phyloP scores from a whole-genome alignment of 1,139 yeast genomes.

The Debaryomyces sp. region DNA sequence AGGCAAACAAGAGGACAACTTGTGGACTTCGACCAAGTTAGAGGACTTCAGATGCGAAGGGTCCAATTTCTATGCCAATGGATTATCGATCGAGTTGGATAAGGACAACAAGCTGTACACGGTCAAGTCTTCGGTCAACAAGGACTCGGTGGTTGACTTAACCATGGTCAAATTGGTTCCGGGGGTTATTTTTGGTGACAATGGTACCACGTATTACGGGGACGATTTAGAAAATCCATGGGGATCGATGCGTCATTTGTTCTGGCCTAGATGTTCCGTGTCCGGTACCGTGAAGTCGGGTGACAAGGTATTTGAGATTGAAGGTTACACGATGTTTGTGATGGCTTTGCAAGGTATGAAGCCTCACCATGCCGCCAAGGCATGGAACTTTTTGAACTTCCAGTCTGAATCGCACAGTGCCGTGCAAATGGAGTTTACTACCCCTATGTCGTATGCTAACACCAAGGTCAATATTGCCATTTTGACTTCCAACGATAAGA shows the following conservation, averaged over 20 bases:
- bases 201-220: conserved; percentile 86
- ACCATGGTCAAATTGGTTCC: conserved; percentile 63
- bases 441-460: conserved; percentile 86
- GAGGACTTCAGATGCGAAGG: conserved; percentile 80
- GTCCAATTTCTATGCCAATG: conserved; percentile 77
- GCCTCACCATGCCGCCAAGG: conserved; percentile 97
- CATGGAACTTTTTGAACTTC: conserved; percentile 93
- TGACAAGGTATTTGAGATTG: conserved; percentile 31
- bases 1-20: conserved; percentile 43
- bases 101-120: conserved; percentile 58
- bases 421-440: conserved; percentile 91
- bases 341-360: conserved; percentile 99
- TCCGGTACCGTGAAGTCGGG: conserved; percentile 59
- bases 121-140: conserved; percentile 66
- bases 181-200: conserved; percentile 88
- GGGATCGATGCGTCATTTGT: conserved; percentile 95
- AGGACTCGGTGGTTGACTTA: conserved; percentile 74
- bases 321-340: conserved; percentile 80
- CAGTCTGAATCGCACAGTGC: conserved; percentile 77
- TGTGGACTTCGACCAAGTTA: conserved; percentile 91
- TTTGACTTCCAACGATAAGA: conserved; percentile 62
- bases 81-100: conserved; percentile 62
- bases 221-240: conserved; percentile 81
- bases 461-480: conserved; percentile 83
- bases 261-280: conserved; percentile 89